Conservation (phyloP, 768 basidiomycete species). For the Grammothele lineata region DNA sequence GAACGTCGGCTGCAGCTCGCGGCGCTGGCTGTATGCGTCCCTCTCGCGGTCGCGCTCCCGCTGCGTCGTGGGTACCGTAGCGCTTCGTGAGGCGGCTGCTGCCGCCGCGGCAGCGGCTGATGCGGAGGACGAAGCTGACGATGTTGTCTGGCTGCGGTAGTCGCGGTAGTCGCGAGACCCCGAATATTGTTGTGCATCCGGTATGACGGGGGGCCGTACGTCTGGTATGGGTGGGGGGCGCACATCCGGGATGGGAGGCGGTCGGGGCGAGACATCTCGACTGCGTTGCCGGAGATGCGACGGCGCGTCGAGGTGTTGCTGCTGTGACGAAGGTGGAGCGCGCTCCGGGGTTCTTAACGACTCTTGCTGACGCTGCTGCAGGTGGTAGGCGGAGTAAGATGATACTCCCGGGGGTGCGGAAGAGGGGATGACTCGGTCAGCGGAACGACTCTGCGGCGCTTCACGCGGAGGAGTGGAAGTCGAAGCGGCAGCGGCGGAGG, state of each 20-base stretch:
- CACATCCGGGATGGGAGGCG: conserved; percentile 8
- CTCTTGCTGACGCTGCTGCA: conserved; percentile 10
- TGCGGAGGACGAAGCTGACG: conserved; percentile 13
- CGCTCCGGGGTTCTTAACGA: too few species aligned
- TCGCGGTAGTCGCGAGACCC: conserved; percentile 4
- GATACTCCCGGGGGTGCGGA: conserved; percentile 4
- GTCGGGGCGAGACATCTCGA: conserved; percentile 10
- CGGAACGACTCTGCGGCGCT: too few species aligned
- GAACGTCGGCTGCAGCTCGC: conserved; percentile 62
- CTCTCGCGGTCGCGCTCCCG: conserved; percentile 20
- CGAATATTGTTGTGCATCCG: too few species aligned
- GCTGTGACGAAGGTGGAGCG: too few species aligned
- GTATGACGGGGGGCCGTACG: too few species aligned
- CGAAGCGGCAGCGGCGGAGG: too few species aligned
- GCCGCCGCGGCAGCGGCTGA: conserved; percentile 7
- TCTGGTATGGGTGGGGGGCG: too few species aligned
- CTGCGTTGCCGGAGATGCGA: conserved; percentile 11
- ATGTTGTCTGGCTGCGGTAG: conserved; percentile 14
- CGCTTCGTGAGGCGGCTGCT: conserved; percentile 2
- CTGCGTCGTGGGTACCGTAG: conserved; percentile 14
- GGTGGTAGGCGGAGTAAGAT: conserved; percentile 12
- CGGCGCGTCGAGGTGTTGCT: conserved; percentile 5
- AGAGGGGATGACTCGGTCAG: too few species aligned
- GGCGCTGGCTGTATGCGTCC: conserved; percentile 47
- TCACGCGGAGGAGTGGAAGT: background rate